A percentile compares a stretch with the other conserved stretches of the same genome.
These are phyloP conservation scores for Polytrichum formosum DNA, from an alignment of 225 moss, liverwort and hornwort species.

Conservation along the genomic window DNA sequence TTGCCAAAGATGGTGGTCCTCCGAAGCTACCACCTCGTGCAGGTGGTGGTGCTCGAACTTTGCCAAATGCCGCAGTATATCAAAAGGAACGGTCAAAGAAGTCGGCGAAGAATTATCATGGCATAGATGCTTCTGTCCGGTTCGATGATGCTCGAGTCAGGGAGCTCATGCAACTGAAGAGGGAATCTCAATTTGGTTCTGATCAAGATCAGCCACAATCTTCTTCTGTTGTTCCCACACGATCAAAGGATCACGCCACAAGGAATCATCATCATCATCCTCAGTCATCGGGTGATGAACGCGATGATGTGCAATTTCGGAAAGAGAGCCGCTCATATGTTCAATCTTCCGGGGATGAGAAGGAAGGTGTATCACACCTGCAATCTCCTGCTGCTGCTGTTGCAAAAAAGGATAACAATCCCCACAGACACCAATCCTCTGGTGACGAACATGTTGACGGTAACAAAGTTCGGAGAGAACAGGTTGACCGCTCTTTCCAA, in stretches of 20 bases:
- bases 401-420: conserved; percentile 32
- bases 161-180: conserved; percentile 28
- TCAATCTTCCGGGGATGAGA: conserved; percentile 36
- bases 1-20: neutral
- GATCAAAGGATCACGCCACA: neutral
- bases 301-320: conserved; percentile 11
- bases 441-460: conserved; percentile 26
- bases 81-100: conserved; percentile 29
- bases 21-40: conserved; percentile 2
- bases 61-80: conserved; percentile 5
- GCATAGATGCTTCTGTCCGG: conserved; percentile 7
- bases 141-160: conserved; percentile 30
- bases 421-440: conserved; percentile 26
- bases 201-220: neutral
- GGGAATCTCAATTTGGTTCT: conserved; percentile 7
- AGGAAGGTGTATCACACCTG: neutral
- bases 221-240: neutral
- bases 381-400: conserved; percentile 30
- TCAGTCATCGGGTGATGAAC: conserved; percentile 27
- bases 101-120: conserved; percentile 7
- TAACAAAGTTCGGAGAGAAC: too few relatives aligned
- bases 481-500: too few relatives aligned
- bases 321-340: conserved; percentile 16
- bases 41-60: too few relatives aligned
- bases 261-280: neutral